Evolutionary conservation across 1,284 basidiomycete species (phyloP).

Genomic region (Phenoliferia sp.): DNA sequence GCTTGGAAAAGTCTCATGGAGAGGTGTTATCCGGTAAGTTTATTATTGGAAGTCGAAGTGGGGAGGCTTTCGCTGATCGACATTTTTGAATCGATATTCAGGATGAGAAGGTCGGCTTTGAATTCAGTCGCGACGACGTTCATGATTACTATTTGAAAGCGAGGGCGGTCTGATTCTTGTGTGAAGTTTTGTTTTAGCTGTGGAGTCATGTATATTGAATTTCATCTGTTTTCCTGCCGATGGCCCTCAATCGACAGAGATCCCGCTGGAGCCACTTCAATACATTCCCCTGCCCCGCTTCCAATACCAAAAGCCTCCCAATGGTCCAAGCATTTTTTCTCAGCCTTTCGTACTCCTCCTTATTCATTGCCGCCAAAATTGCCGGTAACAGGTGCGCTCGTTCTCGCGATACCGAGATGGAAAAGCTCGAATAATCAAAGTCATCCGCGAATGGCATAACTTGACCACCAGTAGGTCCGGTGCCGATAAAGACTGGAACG

Average conservation of each 20-base stretch:
- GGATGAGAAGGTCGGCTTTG: constrained; percentile 4
- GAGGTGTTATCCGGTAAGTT: constrained; percentile 57
- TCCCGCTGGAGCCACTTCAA: constrained; percentile 22
- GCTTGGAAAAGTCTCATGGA: constrained; percentile 62
- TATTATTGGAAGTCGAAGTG: too few relatives aligned
- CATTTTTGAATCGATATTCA: background rate
- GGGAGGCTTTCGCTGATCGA: background rate
- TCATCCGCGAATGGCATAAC: constrained; percentile 24
- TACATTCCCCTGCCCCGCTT: constrained; percentile 17
- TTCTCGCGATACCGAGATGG: constrained; percentile 17
- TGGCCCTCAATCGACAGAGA: constrained; percentile 18
- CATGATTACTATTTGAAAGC: constrained; percentile 3
- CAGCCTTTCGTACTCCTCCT: constrained; percentile 19
- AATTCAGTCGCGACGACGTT: background rate
- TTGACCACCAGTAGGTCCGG: constrained; percentile 15
- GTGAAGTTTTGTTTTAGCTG: too few relatives aligned
- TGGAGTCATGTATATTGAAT: background rate
- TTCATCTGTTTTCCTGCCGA: constrained; percentile 1
- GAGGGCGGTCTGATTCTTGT: background rate
- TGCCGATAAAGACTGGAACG: constrained; percentile 28
- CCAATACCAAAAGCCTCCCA: constrained; percentile 21
- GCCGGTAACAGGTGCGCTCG: constrained; percentile 14
- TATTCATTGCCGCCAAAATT: constrained; percentile 7
- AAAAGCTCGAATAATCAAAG: constrained; percentile 16
- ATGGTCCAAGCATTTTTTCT: constrained; percentile 18